Evolutionary conservation across 441 rosid species (phyloP).

Genomic region (Pelargonium australe): DNA sequence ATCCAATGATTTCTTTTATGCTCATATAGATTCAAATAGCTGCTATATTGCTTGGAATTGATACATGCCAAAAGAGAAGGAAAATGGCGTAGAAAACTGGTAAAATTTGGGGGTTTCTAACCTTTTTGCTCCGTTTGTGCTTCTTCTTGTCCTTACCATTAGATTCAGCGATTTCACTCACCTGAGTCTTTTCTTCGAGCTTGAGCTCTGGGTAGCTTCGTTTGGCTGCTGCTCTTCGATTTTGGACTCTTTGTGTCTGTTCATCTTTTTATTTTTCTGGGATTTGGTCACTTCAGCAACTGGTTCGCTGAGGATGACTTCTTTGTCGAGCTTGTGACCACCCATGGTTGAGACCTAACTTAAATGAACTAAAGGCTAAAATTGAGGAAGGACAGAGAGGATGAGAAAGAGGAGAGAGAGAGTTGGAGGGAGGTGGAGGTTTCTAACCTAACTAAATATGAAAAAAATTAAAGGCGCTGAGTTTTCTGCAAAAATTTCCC

Average conservation of each 20-base stretch:
- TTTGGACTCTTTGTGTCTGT: conserved; percentile 25
- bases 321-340: conserved; percentile 30
- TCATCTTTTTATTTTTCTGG: conserved; percentile 30
- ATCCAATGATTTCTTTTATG: no score
- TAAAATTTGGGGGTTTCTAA: no score
- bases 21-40: no score
- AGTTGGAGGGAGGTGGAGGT: no score
- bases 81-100: no score
- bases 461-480: no score
- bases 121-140: conserved; percentile 27
- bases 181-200: conserved; percentile 23
- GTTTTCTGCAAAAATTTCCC: no score
- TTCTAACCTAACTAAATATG: no score
- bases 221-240: conserved; percentile 12
- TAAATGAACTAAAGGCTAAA: conserved; percentile 2
- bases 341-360: conserved; percentile 39
- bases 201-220: conserved; percentile 22
- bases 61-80: no score
- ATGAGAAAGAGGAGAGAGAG: background rate
- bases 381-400: background rate
- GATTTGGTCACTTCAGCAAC: conserved; percentile 24
- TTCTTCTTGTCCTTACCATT: conserved; percentile 30
- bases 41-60: no score
- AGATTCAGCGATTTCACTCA: conserved; percentile 15
- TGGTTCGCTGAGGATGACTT: conserved; percentile 30